These are phyloP conservation scores for Kwoniella heveanensis DNA, from an alignment of 768 basidiomycete genomes.

Conservation along the genomic window DNA sequence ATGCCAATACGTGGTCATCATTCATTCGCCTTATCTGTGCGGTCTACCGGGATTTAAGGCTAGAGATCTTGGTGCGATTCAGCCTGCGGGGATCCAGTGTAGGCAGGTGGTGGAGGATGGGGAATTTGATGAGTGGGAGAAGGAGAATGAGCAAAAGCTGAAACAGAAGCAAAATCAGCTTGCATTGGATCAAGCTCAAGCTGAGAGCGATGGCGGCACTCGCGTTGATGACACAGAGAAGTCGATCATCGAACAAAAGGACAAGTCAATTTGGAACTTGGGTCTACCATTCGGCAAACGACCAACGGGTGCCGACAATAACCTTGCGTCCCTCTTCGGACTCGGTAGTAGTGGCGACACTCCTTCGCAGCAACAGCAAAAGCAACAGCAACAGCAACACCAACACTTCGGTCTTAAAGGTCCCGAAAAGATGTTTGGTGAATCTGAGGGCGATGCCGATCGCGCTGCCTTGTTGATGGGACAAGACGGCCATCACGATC, in stretches of 20 bases:
- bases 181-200: background rate
- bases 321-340: background rate
- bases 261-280: background rate
- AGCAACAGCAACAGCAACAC: background rate
- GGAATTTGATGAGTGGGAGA: slow-evolving; percentile 33
- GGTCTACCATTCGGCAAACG: slow-evolving; percentile 13
- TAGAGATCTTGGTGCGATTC: slow-evolving; percentile 21
- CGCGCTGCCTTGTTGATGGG: no score
- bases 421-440: slow-evolving; percentile 5
- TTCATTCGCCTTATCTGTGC: slow-evolving; percentile 93
- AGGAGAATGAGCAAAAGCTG: slow-evolving; percentile 8
- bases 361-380: background rate
- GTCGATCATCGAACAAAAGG: background rate
- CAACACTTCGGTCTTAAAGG: slow-evolving; percentile 18
- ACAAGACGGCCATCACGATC: no score
- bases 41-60: slow-evolving; percentile 84
- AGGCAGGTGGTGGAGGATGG: slow-evolving; percentile 44
- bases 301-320: slow-evolving; percentile 16
- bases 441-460: background rate
- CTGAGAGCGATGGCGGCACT: no score
- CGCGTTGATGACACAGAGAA: no score
- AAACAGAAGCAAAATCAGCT: background rate
- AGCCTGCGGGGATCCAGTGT: slow-evolving; percentile 43
- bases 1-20: slow-evolving; percentile 89
- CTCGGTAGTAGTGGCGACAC: background rate